These are phyloP conservation scores for Iberis amara DNA, from an alignment of 441 rosid genomes.

Conservation along the genomic window DNA sequence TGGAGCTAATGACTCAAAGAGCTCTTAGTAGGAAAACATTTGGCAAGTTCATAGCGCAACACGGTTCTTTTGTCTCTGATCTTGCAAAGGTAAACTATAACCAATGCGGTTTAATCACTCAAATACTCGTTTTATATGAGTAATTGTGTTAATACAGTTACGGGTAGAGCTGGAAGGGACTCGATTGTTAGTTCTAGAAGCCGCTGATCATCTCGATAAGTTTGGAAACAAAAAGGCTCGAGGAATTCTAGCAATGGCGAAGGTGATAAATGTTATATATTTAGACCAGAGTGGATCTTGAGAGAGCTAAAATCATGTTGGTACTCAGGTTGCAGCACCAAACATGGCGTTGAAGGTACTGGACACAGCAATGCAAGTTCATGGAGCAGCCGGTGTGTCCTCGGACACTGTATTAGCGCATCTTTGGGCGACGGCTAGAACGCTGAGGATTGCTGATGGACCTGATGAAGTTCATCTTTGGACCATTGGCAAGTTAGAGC, in stretches of 20 bases:
- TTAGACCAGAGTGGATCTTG: neutral
- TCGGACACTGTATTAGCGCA: conserved; percentile 78
- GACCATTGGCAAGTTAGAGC: conserved; percentile 77
- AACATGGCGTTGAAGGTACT: conserved; percentile 84
- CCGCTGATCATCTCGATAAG: conserved; percentile 86
- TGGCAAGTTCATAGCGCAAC: conserved; percentile 84
- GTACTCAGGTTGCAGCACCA: conserved; percentile 81
- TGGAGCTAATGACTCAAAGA: conserved; percentile 87
- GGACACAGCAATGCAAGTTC: conserved; percentile 89
- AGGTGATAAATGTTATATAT: conserved; percentile 39
- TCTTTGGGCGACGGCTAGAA: conserved; percentile 89
- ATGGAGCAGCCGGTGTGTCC: conserved; percentile 78
- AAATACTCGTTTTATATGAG: conserved; percentile 4
- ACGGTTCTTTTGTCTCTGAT: conserved; percentile 83
- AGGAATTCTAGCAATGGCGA: conserved; percentile 84
- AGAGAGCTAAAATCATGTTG: conserved; percentile 6
- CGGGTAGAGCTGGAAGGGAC: conserved; percentile 81
- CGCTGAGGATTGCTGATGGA: conserved; percentile 85
- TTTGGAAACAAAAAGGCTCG: conserved; percentile 83
- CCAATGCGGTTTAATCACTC: neutral
- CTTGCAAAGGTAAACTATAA: conserved; percentile 59
- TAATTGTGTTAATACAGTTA: conserved; percentile 40
- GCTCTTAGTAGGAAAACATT: conserved; percentile 75
- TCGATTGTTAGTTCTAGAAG: conserved; percentile 78
- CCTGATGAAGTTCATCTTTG: conserved; percentile 96